Evolutionary conservation across 768 basidiomycete species (phyloP), one percentile per base, ranked within the genome.

Genomic region (Tulasnella sp.): DNA sequence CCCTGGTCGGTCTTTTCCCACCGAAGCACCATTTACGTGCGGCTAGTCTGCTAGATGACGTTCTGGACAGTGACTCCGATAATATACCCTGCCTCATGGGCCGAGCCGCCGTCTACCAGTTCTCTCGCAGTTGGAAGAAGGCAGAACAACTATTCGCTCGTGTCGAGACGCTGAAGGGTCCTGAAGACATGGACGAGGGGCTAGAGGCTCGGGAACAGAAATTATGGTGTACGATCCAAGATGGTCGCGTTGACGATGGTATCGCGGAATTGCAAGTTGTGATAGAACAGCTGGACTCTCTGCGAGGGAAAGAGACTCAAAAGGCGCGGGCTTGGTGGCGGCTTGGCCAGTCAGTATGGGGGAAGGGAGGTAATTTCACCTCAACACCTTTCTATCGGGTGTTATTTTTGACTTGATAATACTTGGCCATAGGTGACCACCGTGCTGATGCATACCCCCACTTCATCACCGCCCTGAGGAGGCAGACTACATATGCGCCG

Each of bases 11-110:
- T 66, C 75, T 87, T 50, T 89, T 81, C 69, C 83, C 93, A 27
- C 94, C 94, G 0, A 92, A 92, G 65, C 85, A 97, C 65, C 94
- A 98, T 67, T 64, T 73, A 10, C 81, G 84, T 53, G 94, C 96
- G 1, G 72, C 84, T 24, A 73, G 77, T 17, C 76, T 96, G 9
- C 74, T 97, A 21, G 80, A 87, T 30, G 80, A 83, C 3, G 76
- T 94, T 15, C 78, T 98, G 0, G 64, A 72, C 1, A 71, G 76
- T 31, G 80, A 84, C 41, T 80, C 86, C 0, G 65, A 78, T 52
- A 84, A 91, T 64, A 71, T 80, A 8, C 69, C 76, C 11, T 82
- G 81, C 25, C 74, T 94, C 44, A 82, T 92, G 72, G 82, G 82
- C 15, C 79, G 80, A 48, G 94, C 82, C 0, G 86, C 83, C 64